Base-by-base conservation (phyloP, 139 green algal genomes). In the Parachlorella kessleri region DNA sequence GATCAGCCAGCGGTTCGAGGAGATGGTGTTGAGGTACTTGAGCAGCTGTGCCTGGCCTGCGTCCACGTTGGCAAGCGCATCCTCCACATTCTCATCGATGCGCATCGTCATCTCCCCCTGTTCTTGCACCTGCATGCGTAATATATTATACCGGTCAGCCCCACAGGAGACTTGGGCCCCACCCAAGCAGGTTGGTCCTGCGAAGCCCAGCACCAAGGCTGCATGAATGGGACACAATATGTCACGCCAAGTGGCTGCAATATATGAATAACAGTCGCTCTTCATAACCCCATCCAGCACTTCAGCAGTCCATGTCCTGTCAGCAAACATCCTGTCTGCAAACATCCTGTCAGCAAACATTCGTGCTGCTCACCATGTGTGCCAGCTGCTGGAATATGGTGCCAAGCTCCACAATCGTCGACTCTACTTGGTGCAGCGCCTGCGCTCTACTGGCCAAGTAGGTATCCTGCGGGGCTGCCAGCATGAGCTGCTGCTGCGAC, bases 41-140 rank as follows among this genome's bases (percentile, higher is more conserved):
- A 99, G 85, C 66, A 99, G 89, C 85, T 98, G 94, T 37, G 85
- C 87, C 82, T 99, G 97, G 33, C 95, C 96, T 14, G 75, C 87
- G 63, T 98, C 95, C n/a, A 99, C 96, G 76, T 99, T 98, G 5
- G 68, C 71, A 70, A 99, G 74, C 30, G 96, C 95, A 59, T 99
- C 97, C 30, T 98, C 94, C 26, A 99, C 86, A 86, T 99, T 98
- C 39, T 98, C 95, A 80, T 99, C 96, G 70, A 99, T 99, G 37
- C 96, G 91, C 30, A 96, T 85, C 3, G 96, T 91, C 86, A 98
- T 88, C 86, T 99, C 96, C 18, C 96, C 96, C 78, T 98, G 94
- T 73, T 94, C 83, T 65, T 87, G 72, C 40, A 92, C 87, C 80
- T 88, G 80, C 48, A 55, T n/a, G n/a, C n/a, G n/a, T n/a, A n/a